Evolutionary conservation across 768 basidiomycete genomes (phyloP).

Genomic region (Coprinellus aureogranulatus): DNA sequence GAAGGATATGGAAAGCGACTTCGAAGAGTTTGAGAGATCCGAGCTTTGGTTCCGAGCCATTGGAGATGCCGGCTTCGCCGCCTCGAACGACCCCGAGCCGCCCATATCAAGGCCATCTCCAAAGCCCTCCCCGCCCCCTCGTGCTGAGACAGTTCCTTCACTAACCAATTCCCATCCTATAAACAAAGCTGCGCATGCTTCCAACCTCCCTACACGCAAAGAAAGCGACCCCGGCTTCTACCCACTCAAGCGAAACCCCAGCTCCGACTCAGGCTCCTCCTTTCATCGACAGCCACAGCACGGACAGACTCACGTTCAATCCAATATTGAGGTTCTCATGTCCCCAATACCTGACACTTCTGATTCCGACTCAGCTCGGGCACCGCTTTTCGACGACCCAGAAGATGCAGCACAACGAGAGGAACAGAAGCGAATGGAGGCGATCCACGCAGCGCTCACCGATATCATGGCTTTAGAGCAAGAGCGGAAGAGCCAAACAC

Average conservation of each 20-base stretch:
- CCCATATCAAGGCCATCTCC: conserved; percentile 13
- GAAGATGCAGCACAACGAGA: conserved; percentile 68
- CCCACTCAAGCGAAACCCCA: conserved; percentile 38
- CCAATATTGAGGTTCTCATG: conserved; percentile 82
- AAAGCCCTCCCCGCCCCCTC: conserved; percentile 6
- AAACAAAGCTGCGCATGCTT: conserved; percentile 13
- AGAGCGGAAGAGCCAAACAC: conserved; percentile 17
- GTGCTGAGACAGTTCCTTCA: conserved; percentile 9
- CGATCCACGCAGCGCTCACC: conserved; percentile 92
- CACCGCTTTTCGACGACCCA: conserved; percentile 79
- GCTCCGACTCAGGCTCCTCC: conserved; percentile 32
- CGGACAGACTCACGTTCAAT: conserved; percentile 25
- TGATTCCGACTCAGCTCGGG: conserved; percentile 54
- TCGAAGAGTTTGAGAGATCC: conserved; percentile 81
- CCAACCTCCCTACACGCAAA: conserved; percentile 15
- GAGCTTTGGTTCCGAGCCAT: conserved; percentile 92
- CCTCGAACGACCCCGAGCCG: conserved; percentile 20
- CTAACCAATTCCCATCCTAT: conserved; percentile 11
- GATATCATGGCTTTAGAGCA: conserved; percentile 91
- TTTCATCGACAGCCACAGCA: background rate
- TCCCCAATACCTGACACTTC: conserved; percentile 53
- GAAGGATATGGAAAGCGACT: conserved; percentile 87
- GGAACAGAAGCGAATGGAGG: conserved; percentile 87
- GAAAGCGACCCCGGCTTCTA: background rate
- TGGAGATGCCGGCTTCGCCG: conserved; percentile 57